Evolutionary conservation across 1,284 basidiomycete genomes (phyloP), one percentile per base, ranked within the genome.

Genomic region (Xerocomus subilludens): DNA sequence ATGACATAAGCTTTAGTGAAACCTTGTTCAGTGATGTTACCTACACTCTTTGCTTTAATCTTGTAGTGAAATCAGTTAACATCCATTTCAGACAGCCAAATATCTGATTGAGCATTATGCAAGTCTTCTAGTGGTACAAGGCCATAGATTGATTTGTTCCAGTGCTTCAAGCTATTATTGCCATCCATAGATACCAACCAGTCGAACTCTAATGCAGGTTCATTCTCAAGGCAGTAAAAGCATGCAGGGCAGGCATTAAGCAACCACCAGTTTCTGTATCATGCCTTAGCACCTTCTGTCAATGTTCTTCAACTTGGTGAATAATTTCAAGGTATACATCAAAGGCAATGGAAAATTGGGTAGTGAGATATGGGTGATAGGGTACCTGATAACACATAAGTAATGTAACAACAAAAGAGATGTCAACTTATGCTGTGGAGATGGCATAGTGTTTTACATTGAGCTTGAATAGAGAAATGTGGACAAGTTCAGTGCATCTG

Each of bases 91-190:
- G 60, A 14, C n/a, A 63, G 60, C 60, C 60, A 63, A 42, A 62
- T 62, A 18, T 62, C 59, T 13, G n/a, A 42, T 36, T n/a, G 38
- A 42, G 59, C n/a, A n/a, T n/a, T n/a, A n/a, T n/a, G n/a, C n/a
- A n/a, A n/a, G n/a, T n/a, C n/a, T n/a, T n/a, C 36, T 27, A n/a
- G 59, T 62, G 6, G 36, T 45, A 62, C 7, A 62, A 21, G n/a
- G n/a, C 60, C 38, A 45, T 62, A 62, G 30, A n/a, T 45, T 10
- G 36, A 42, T 45, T 36, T 13, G 13, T 62, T 51, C 66, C 53
- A 67, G 14, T n/a, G 18, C 35, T 67, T 67, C 55, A 67, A 35
- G 23, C 66, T 59, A 45, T 67, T 67, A 20, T 67, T 67, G 2
- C 55, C 55, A 47, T 67, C 66, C 18, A 67, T 35, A 16, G 36